Percentiles rank a stretch among this genome's conserved stretches.
Conservation (phyloP, 495 filamentous ascomycete species). For the Parathielavia appendiculata region DNA sequence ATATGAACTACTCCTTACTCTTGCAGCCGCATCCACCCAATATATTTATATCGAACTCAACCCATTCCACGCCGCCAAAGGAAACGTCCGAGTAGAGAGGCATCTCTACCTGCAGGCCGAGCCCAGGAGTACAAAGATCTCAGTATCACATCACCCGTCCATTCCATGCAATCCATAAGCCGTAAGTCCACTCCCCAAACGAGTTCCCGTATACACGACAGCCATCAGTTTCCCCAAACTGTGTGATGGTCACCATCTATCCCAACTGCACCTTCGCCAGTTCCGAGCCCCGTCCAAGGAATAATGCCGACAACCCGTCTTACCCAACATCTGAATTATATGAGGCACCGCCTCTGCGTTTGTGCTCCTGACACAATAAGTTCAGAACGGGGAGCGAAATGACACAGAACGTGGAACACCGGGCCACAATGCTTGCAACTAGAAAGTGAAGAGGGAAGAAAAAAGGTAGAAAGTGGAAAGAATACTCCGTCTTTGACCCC, state of each 20-base stretch:
- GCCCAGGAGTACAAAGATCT: background rate
- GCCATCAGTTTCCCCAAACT: background rate
- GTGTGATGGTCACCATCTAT: background rate
- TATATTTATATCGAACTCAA: background rate
- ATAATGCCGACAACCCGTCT: background rate
- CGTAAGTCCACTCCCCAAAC: background rate
- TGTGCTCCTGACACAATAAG: background rate
- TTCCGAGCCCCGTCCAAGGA: background rate
- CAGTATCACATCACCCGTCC: background rate
- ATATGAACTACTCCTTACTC: background rate
- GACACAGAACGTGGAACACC: background rate
- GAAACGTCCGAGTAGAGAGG: background rate
- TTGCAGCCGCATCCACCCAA: background rate
- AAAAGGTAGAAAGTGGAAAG: slow-evolving; percentile 10
- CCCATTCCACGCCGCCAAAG: background rate
- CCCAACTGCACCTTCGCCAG: too few relatives aligned
- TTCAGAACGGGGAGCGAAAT: background rate
- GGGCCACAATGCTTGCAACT: background rate
- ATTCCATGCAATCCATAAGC: background rate
- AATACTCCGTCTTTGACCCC: slow-evolving; percentile 19
- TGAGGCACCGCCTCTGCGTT: slow-evolving; percentile 1
- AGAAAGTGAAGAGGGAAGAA: background rate
- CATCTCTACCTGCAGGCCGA: background rate
- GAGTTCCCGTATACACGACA: background rate
- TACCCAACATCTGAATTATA: background rate